phyloP scores from a whole-genome alignment of 2,329 filamentous ascomycete species.

The Paraphaeosphaeria sporulosa region DNA sequence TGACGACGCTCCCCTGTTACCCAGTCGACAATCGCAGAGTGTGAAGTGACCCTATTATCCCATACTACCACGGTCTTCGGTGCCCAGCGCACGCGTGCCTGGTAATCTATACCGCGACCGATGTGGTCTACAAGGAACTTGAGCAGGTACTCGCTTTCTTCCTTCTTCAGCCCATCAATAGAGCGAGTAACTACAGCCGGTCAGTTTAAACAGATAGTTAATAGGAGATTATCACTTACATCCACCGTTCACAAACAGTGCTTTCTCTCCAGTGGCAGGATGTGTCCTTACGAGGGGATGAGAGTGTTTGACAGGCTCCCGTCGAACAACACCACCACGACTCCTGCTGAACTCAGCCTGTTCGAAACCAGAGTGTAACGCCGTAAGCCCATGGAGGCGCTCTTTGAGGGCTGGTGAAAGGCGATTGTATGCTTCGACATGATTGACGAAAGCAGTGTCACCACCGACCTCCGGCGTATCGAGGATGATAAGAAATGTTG shows the following conservation, averaged over 20 bases:
- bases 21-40: constrained; percentile 11
- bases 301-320: constrained; percentile 73
- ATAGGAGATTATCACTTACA: constrained; percentile 31
- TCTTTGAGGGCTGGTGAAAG: constrained; percentile 78
- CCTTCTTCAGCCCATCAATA: constrained; percentile 81
- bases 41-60: constrained; percentile 68
- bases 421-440: constrained; percentile 78
- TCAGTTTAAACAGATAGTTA: background rate
- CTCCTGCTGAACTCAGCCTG: constrained; percentile 73
- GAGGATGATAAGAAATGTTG: constrained; percentile 83
- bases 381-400: constrained; percentile 77
- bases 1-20: constrained; percentile 9
- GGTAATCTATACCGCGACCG: constrained; percentile 58
- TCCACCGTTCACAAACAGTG: constrained; percentile 21
- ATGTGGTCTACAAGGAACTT: constrained; percentile 78
- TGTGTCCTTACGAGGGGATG: constrained; percentile 23
- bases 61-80: constrained; percentile 78
- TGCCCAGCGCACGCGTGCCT: constrained; percentile 76
- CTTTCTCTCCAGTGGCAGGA: constrained; percentile 22
- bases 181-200: constrained; percentile 67
- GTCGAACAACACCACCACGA: constrained; percentile 71
- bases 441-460: constrained; percentile 80
- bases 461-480: constrained; percentile 79
- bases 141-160: constrained; percentile 77
- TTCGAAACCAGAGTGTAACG: constrained; percentile 77